phyloP scores from a whole-genome alignment of 2,329 filamentous ascomycete genomes.

The Colletotrichum ledebouriae region DNA sequence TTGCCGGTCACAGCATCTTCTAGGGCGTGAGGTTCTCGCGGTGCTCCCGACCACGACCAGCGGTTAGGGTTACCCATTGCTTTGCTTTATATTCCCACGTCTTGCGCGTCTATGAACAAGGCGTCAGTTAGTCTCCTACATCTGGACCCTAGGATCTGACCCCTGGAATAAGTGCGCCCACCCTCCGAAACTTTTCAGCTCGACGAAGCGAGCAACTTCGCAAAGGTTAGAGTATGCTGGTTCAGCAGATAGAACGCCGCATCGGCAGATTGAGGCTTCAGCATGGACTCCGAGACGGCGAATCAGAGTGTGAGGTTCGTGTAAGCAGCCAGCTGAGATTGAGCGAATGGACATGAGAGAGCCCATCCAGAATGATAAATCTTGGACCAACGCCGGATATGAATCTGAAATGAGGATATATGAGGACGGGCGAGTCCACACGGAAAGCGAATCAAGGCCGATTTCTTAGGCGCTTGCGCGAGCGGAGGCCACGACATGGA shows the following conservation, averaged over 20 bases:
- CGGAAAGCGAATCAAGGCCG: conserved; percentile 9
- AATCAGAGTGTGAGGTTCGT: conserved; percentile 19
- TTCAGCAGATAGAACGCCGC: conserved; percentile 5
- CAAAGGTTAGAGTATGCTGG: conserved; percentile 4
- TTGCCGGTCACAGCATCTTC: conserved; percentile 20
- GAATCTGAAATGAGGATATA: conserved; percentile 15
- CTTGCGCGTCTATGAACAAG: background rate
- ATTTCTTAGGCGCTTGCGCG: conserved; percentile 15
- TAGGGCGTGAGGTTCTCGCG: conserved; percentile 7
- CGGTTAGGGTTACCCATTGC: conserved; percentile 35
- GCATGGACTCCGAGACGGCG: conserved; percentile 23
- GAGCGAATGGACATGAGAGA: conserved; percentile 5
- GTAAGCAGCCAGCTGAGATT: conserved; percentile 20
- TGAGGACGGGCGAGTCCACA: conserved; percentile 8
- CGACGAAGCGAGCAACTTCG: conserved; percentile 12
- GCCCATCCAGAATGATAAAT: background rate
- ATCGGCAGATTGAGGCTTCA: conserved; percentile 10
- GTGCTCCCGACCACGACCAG: conserved; percentile 39
- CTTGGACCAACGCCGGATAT: conserved; percentile 6
- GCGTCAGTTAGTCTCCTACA: background rate
- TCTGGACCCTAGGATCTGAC: conserved; percentile 21
- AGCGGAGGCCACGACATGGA: conserved; percentile 14
- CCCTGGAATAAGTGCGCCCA: conserved; percentile 10
- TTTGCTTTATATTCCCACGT: conserved; percentile 23
- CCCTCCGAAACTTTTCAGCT: conserved; percentile 23